phyloP scores from a whole-genome alignment of 2,329 filamentous ascomycete genomes.

The Xylaria sp. region DNA sequence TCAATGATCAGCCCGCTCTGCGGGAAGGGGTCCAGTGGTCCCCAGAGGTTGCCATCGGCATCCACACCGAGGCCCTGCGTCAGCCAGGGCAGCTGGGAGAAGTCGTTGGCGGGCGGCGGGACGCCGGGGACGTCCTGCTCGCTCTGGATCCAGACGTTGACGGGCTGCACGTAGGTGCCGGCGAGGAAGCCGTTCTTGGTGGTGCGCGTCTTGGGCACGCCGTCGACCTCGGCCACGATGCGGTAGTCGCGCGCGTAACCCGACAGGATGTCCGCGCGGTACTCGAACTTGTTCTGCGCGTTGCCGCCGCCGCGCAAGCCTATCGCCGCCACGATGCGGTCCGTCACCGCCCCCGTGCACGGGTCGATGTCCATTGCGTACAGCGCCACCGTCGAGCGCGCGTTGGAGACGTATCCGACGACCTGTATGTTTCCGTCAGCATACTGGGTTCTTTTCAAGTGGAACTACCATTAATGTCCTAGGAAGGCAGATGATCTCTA shows the following conservation, averaged over 20 bases:
- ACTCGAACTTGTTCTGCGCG: constrained; percentile 53
- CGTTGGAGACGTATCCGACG: constrained; percentile 52
- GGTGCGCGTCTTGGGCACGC: constrained; percentile 46
- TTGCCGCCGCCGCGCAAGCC: constrained; percentile 49
- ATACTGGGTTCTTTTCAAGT: not conserved
- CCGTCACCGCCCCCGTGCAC: constrained; percentile 51
- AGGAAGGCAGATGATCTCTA: constrained; percentile 2
- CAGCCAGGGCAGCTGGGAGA: constrained; percentile 52
- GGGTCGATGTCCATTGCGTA: constrained; percentile 54
- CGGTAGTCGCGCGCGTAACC: constrained; percentile 54
- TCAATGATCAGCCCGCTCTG: constrained; percentile 52
- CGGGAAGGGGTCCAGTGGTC: constrained; percentile 53
- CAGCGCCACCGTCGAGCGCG: constrained; percentile 49
- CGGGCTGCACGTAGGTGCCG: constrained; percentile 52
- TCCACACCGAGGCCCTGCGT: constrained; percentile 52
- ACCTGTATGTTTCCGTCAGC: constrained; percentile 38
- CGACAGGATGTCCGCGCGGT: constrained; percentile 49
- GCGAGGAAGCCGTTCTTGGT: constrained; percentile 52
- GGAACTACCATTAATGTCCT: no score
- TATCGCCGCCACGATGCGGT: constrained; percentile 51
- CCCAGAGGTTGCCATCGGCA: constrained; percentile 52
- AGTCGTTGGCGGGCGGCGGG: constrained; percentile 51
- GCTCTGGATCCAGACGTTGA: constrained; percentile 53
- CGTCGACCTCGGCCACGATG: constrained; percentile 50
- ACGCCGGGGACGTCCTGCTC: constrained; percentile 53